Evolutionary conservation across 306 rosid genomes (phyloP).

Genomic region (Inga leiocalycina): DNA sequence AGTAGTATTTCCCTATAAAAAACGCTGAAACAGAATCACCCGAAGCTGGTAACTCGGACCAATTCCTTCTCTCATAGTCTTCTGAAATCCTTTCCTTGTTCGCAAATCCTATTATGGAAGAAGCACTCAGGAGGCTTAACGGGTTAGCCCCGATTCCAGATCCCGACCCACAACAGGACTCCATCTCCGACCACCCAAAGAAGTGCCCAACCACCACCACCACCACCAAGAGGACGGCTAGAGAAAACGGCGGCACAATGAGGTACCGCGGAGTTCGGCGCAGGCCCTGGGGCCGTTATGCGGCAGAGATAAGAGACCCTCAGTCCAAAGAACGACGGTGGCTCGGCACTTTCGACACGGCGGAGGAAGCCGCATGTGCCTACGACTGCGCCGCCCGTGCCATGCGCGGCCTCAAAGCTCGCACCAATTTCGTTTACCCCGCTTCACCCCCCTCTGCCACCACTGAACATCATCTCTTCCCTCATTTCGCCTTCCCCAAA

Average conservation of each 20-base stretch:
- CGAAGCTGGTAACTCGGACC: no score
- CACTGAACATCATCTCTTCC: slow-evolving; percentile 32
- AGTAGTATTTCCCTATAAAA: no score
- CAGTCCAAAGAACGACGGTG: slow-evolving; percentile 87
- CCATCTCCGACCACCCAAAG: slow-evolving; percentile 22
- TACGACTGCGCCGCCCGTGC: slow-evolving; percentile 95
- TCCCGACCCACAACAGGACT: background rate
- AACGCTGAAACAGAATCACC: no score
- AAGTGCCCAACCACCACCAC: background rate
- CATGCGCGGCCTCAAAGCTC: slow-evolving; percentile 90
- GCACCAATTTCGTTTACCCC: slow-evolving; percentile 82
- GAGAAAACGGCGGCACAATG: slow-evolving; percentile 44
- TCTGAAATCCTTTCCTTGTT: background rate
- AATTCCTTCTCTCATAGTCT: background rate
- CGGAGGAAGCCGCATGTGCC: slow-evolving; percentile 96
- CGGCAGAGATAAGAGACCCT: slow-evolving; percentile 96
- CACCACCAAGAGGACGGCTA: slow-evolving; percentile 42
- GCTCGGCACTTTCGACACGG: slow-evolving; percentile 97
- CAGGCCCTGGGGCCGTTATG: slow-evolving; percentile 96
- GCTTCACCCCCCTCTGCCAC: slow-evolving; percentile 35
- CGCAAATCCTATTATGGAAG: slow-evolving; percentile 44
- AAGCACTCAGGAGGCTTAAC: slow-evolving; percentile 62
- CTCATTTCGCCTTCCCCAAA: slow-evolving; percentile 43
- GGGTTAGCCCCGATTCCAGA: slow-evolving; percentile 40
- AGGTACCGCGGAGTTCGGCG: slow-evolving; percentile 94